Conservation (phyloP, 106 monocot genomes). For the Dioscorea alata region DNA sequence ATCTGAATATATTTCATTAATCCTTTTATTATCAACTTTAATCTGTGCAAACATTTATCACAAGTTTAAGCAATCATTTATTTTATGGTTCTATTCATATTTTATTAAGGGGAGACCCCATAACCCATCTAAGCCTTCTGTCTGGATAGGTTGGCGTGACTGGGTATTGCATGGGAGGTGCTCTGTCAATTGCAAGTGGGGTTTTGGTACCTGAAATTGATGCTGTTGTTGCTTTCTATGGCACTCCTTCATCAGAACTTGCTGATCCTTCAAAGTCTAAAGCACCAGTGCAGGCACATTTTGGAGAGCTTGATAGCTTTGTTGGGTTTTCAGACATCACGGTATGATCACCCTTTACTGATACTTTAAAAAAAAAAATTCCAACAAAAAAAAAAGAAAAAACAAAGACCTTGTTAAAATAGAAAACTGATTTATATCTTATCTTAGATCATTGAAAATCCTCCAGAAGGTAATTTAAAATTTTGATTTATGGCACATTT, state of each 20-base stretch:
- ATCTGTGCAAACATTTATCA: background rate
- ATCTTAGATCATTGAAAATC: no score
- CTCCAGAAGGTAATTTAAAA: no score
- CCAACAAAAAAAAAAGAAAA: no score
- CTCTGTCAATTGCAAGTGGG: conserved; percentile 76
- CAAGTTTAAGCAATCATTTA: background rate
- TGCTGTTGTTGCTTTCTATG: conserved; percentile 92
- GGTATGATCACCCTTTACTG: conserved; percentile 37
- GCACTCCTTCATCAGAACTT: conserved; percentile 68
- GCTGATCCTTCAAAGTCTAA: conserved; percentile 74
- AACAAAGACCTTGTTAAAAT: no score
- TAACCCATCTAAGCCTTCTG: background rate
- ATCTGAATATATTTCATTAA: no score
- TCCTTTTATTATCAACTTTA: no score
- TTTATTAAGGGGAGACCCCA: background rate
- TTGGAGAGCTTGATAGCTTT: conserved; percentile 79
- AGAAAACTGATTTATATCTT: no score
- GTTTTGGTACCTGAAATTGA: conserved; percentile 88
- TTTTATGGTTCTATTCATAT: background rate
- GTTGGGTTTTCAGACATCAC: conserved; percentile 87
- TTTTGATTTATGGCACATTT: no score
- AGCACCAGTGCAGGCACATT: conserved; percentile 89
- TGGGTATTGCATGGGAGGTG: conserved; percentile 97
- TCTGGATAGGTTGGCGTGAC: conserved; percentile 77
- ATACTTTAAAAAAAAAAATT: background rate